phyloP scores from a whole-genome alignment of 176 grass and related monocot species.

The Aegilops tauschii region DNA sequence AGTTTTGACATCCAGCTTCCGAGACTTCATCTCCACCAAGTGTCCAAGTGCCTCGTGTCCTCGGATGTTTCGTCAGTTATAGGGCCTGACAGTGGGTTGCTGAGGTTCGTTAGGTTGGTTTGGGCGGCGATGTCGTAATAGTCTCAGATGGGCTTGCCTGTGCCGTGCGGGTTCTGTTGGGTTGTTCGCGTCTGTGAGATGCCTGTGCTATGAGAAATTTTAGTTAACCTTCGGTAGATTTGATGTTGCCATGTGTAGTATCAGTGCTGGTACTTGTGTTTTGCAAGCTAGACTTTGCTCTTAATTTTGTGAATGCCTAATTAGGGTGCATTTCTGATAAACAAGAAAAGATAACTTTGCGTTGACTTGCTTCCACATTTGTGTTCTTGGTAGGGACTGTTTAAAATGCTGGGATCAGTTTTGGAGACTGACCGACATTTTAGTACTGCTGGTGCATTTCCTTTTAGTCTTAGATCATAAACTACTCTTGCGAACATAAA shows the following conservation, averaged over 20 bases:
- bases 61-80: too few species aligned
- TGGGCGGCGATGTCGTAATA: background rate
- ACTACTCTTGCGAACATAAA: background rate
- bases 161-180: background rate
- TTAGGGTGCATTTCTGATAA: background rate
- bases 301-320: background rate
- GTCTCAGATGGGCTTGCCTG: background rate
- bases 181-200: background rate
- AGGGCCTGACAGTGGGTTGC: background rate
- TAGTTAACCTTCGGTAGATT: background rate
- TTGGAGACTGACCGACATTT: background rate
- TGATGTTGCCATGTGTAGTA: background rate
- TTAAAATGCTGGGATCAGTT: background rate
- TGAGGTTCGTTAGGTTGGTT: background rate
- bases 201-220: background rate
- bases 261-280: background rate
- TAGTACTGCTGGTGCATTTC: background rate
- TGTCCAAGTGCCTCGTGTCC: too few species aligned
- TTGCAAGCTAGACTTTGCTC: background rate
- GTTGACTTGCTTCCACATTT: background rate
- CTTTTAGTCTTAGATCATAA: background rate
- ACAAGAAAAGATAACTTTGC: background rate
- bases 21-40: too few species aligned
- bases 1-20: too few species aligned
- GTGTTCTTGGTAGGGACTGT: background rate